Evolutionary conservation across 1,284 basidiomycete genomes (phyloP), one percentile per base, ranked within the genome.

Genomic region (Ustilago vetiveriae): DNA sequence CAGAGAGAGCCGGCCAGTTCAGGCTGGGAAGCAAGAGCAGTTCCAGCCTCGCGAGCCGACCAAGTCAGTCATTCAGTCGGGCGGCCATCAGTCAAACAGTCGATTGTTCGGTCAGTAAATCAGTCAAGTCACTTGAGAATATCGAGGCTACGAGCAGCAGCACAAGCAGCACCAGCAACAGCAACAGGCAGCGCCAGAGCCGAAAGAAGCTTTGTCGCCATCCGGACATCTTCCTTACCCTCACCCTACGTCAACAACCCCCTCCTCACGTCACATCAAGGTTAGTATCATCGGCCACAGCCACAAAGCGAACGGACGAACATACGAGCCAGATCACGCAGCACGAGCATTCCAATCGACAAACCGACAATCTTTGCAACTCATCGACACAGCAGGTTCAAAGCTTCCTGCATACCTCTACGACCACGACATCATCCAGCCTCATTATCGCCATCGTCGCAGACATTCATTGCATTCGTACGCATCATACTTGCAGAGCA

Each of bases 131-230:
- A n/a, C n/a, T n/a, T n/a, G n/a, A n/a, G n/a, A n/a, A n/a, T n/a
- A n/a, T n/a, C n/a, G n/a, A n/a, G n/a, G n/a, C n/a, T n/a, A n/a
- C n/a, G n/a, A n/a, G n/a, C n/a, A n/a, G n/a, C n/a, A n/a, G n/a
- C n/a, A n/a, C n/a, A n/a, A n/a, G n/a, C n/a, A n/a, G n/a, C n/a
- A n/a, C n/a, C n/a, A n/a, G n/a, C n/a, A n/a, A n/a, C n/a, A n/a
- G n/a, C n/a, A n/a, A n/a, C n/a, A n/a, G n/a, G n/a, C n/a, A n/a
- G 50, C 36, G 36, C 23, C 47, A 49, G 36, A 45, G 46, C 23
- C 51, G 13, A 62, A 58, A 58, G 38, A 58, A 63, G 59, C 65
- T 58, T 70, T 14, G 66, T 65, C 66, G 60, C 55, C 59, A 65
- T 65, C 66, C 26, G 51, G 42, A 37, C 39, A 42, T 63, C 59